These are phyloP conservation scores for Curvularia sp. DNA, from an alignment of 2,329 filamentous ascomycete species.

Conservation along the genomic window DNA sequence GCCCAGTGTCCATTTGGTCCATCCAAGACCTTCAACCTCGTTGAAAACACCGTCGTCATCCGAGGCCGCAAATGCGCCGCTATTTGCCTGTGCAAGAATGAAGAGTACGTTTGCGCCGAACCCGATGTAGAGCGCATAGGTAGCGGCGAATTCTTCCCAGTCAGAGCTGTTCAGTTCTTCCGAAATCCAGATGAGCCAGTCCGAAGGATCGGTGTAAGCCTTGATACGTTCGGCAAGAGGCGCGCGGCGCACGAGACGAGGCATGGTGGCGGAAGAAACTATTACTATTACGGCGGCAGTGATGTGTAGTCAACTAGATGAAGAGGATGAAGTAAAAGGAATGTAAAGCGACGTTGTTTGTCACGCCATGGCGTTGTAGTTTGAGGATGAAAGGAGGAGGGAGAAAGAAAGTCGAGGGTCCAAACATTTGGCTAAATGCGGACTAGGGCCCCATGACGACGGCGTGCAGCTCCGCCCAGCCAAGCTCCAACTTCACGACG, in stretches of 20 bases:
- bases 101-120: slow-evolving; percentile 79
- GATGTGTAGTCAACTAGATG: not conserved
- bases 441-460: slow-evolving; percentile 39
- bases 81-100: slow-evolving; percentile 82
- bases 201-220: slow-evolving; percentile 82
- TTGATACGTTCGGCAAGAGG: slow-evolving; percentile 82
- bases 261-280: slow-evolving; percentile 9
- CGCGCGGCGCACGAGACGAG: slow-evolving; percentile 80
- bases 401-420: slow-evolving; percentile 18
- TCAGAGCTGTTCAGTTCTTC: slow-evolving; percentile 92
- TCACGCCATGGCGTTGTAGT: slow-evolving; percentile 37
- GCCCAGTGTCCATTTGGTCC: slow-evolving; percentile 71
- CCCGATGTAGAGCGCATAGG: slow-evolving; percentile 78
- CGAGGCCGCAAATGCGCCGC: slow-evolving; percentile 56
- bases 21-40: slow-evolving; percentile 61
- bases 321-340: not conserved
- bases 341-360: slow-evolving; percentile 3
- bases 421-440: slow-evolving; percentile 36
- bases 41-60: slow-evolving; percentile 83
- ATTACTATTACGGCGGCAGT: slow-evolving; percentile 4
- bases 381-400: slow-evolving; percentile 14
- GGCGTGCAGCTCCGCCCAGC: slow-evolving; percentile 23
- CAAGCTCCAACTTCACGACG: slow-evolving; percentile 33
- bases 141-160: slow-evolving; percentile 79
- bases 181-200: slow-evolving; percentile 88